These are phyloP conservation scores for Xeromyces bisporus DNA, from an alignment of 495 filamentous ascomycete genomes.

Conservation along the genomic window DNA sequence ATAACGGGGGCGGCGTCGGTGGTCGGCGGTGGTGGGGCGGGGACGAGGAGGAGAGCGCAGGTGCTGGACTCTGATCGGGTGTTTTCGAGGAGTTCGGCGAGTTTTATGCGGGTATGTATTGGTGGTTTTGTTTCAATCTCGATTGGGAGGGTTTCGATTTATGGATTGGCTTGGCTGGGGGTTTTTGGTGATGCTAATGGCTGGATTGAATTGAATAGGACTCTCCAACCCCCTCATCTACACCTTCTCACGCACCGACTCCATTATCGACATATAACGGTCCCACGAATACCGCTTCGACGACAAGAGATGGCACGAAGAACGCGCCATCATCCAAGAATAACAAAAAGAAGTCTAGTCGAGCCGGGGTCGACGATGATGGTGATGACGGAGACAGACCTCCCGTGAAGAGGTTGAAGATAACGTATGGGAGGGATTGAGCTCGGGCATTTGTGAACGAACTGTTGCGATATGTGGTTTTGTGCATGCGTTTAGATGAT, in stretches of 20 bases:
- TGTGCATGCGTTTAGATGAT: too few species aligned
- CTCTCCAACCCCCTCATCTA: constrained; percentile 31
- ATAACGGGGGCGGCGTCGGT: too few species aligned
- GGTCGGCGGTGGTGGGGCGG: too few species aligned
- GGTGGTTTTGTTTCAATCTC: too few species aligned
- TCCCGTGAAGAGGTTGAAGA: constrained; percentile 33
- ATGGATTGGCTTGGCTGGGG: too few species aligned
- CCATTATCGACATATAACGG: constrained; percentile 27
- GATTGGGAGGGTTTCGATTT: too few species aligned
- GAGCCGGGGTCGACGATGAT: constrained; percentile 21
- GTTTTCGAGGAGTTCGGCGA: constrained; percentile 34
- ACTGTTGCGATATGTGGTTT: too few species aligned
- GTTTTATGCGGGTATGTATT: constrained; percentile 34
- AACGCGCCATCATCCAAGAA: constrained; percentile 22
- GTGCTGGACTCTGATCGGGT: constrained; percentile 34
- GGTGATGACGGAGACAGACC: constrained; percentile 30
- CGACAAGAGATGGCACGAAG: constrained; percentile 11
- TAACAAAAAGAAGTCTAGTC: constrained; percentile 25
- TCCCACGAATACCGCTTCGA: constrained; percentile 13
- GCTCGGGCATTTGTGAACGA: too few species aligned
- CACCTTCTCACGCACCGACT: constrained; percentile 33
- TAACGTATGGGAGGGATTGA: constrained; percentile 32
- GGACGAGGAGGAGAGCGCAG: constrained; percentile 27
- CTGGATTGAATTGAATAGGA: constrained; percentile 25
- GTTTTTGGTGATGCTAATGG: too few species aligned